A percentile compares a stretch with the other conserved stretches of the same genome.
phyloP scores from a whole-genome alignment of 257 asterid species.

The Fraxinus quadrangulata region DNA sequence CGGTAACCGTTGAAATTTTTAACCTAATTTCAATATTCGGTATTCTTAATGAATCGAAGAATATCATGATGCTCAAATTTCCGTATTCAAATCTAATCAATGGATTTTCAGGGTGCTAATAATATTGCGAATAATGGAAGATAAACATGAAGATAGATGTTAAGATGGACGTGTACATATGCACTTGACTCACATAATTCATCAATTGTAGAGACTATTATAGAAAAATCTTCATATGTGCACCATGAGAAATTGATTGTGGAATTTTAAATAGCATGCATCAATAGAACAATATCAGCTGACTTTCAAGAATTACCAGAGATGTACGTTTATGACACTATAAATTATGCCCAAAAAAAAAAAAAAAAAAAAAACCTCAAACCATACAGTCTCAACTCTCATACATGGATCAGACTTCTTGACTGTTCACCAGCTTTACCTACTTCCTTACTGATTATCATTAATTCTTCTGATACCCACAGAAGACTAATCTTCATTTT shows the following conservation, averaged over 20 bases:
- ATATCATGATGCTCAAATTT: not conserved
- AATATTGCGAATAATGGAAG: not conserved
- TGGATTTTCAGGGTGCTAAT: too few relatives aligned
- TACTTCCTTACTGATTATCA: slow-evolving; percentile 34
- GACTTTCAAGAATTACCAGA: too few relatives aligned
- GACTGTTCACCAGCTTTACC: slow-evolving; percentile 71
- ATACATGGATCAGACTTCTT: not conserved
- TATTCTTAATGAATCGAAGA: not conserved
- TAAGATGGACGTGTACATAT: too few relatives aligned
- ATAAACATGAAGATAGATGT: too few relatives aligned
- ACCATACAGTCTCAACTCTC: not conserved
- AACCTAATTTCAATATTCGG: too few relatives aligned
- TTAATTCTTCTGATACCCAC: not conserved
- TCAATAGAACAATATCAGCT: not conserved
- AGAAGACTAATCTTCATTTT: not conserved
- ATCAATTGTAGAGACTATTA: not conserved
- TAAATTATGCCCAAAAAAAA: too few relatives aligned
- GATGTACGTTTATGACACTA: too few relatives aligned
- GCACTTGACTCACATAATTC: not conserved
- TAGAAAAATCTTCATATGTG: not conserved
- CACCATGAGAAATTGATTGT: too few relatives aligned
- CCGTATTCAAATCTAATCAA: not conserved
- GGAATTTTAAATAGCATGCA: not conserved
- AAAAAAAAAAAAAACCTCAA: too few relatives aligned
- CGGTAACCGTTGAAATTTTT: too few relatives aligned